Base-by-base conservation (phyloP, 192 early-diverging fungal genomes). In the Backusella tuberculispora region DNA sequence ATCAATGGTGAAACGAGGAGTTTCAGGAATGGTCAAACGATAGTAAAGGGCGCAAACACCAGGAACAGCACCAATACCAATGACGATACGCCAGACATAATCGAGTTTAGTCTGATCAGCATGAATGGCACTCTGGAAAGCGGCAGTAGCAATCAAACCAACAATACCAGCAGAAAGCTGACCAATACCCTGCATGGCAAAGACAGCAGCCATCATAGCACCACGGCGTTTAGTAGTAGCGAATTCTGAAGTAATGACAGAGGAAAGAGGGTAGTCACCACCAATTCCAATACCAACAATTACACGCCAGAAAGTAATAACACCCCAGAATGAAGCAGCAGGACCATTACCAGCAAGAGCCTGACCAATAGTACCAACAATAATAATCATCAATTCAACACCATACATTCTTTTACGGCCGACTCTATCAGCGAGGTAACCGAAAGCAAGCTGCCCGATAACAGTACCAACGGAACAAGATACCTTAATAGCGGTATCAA, bases 181-280 rank as follows among this genome's bases (percentile, higher is more conserved):
- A 72, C 97, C 97, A 73, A 98, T 88, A 37, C 95, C 95, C 76
- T 97, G 95, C 92, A 95, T 96, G 50, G 95, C 92, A 85, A 97
- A 98, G 26, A 97, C 97, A 40, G 89, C 90, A 5, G 92, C 86
- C 74, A 97, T 93, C 88, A 99, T 90, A 78, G 90, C 92, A 69
- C 97, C 97, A 64, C 97, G 92, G 80, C 90, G 90, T 19, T 88
- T 84, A 37, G 90, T 88, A 29, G 90, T 91, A 56, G 97, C 93
- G 76, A 95, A 97, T 87, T 98, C 97, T 48, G 95, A 91, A 29
- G 95, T 95, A 71, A 98, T 98, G 69, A 94, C 92, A 34, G 95
- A 94, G 13, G 96, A 97, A 66, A 98, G 83, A 17, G 97, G 97
- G 81, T 98, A 98, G 79, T 98, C 97, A 66, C 95, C 95, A 76